Evolutionary conservation across 805 yeast species (phyloP).

Genomic region (Metschnikowia orientalis): DNA sequence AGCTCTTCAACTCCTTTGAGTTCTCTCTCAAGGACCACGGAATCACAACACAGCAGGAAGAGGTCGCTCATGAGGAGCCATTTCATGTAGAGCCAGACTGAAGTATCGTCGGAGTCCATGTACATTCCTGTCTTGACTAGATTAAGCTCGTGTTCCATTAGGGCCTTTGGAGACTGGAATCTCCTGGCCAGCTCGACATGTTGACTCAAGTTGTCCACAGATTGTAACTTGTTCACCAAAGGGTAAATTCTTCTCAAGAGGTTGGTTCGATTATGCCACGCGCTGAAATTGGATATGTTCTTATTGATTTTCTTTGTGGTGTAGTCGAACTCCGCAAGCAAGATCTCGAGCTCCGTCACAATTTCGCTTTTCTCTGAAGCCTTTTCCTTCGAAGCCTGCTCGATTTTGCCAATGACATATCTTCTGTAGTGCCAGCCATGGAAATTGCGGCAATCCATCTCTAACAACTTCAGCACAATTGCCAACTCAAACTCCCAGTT

Average conservation of each 20-base stretch:
- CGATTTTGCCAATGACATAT: conserved; percentile 48
- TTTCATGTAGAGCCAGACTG: conserved; percentile 83
- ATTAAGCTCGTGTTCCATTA: conserved; percentile 56
- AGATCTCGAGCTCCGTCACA: conserved; percentile 1
- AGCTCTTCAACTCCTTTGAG: conserved; percentile 52
- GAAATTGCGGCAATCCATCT: conserved; percentile 75
- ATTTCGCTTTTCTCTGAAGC: conserved; percentile 1
- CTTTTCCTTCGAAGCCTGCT: conserved; percentile 14
- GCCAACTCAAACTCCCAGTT: conserved; percentile 70
- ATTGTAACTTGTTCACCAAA: conserved; percentile 5
- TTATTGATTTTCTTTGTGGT: conserved; percentile 74
- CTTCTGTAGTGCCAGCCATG: conserved; percentile 97
- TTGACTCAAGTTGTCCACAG: conserved; percentile 2
- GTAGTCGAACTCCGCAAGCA: conserved; percentile 61
- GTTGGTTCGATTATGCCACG: conserved; percentile 88
- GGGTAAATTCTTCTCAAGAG: conserved; percentile 53
- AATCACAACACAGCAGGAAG: conserved; percentile 19
- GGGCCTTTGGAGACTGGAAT: conserved; percentile 28
- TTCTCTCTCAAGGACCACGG: conserved; percentile 42
- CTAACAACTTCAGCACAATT: conserved; percentile 64
- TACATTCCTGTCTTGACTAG: conserved; percentile 78
- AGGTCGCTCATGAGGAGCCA: conserved; percentile 62
- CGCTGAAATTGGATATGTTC: conserved; percentile 89
- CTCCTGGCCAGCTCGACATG: conserved; percentile 14
- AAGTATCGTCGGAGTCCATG: conserved; percentile 91